Conservation (phyloP, 2,329 filamentous ascomycete genomes). For the Nannizziopsis arthrosporioides region DNA sequence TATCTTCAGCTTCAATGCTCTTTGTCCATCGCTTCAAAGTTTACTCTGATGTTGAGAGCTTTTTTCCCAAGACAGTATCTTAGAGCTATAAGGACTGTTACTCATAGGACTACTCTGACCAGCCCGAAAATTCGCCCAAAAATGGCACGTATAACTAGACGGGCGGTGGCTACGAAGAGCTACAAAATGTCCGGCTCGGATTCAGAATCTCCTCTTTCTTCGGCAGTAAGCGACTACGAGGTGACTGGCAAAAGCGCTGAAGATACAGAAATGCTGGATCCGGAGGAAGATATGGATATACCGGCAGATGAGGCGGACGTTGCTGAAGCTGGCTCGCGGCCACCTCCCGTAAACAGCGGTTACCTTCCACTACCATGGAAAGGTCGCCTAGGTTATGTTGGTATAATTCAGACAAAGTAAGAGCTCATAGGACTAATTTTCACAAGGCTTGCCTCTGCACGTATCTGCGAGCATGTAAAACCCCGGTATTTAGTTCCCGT, state of each 20-base stretch:
- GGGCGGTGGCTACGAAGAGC: background rate
- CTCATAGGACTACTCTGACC: too few relatives aligned
- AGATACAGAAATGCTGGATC: slow-evolving; percentile 28
- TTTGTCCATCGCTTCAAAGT: too few relatives aligned
- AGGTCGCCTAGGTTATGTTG: slow-evolving; percentile 76
- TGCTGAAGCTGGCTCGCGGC: slow-evolving; percentile 47
- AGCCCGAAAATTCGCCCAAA: background rate
- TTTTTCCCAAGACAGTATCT: background rate
- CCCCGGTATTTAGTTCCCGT: slow-evolving; percentile 77
- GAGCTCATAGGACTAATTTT: background rate
- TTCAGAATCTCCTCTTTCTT: slow-evolving; percentile 6
- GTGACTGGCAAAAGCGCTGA: background rate
- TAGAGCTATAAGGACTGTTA: background rate
- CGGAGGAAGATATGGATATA: slow-evolving; percentile 45
- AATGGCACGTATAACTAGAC: slow-evolving; percentile 6
- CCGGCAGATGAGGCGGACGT: slow-evolving; percentile 46
- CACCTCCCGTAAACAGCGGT: slow-evolving; percentile 69
- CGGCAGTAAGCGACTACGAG: slow-evolving; percentile 7
- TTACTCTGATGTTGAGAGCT: too few relatives aligned
- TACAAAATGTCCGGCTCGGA: slow-evolving; percentile 7
- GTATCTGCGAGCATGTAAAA: slow-evolving; percentile 69
- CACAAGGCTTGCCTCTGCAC: slow-evolving; percentile 76
- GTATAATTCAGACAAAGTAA: slow-evolving; percentile 21
- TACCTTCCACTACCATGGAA: slow-evolving; percentile 82
- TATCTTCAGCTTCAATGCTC: too few relatives aligned